These are phyloP conservation scores for Seiridium unicorne DNA, from an alignment of 2,329 filamentous ascomycete species.

Conservation along the genomic window DNA sequence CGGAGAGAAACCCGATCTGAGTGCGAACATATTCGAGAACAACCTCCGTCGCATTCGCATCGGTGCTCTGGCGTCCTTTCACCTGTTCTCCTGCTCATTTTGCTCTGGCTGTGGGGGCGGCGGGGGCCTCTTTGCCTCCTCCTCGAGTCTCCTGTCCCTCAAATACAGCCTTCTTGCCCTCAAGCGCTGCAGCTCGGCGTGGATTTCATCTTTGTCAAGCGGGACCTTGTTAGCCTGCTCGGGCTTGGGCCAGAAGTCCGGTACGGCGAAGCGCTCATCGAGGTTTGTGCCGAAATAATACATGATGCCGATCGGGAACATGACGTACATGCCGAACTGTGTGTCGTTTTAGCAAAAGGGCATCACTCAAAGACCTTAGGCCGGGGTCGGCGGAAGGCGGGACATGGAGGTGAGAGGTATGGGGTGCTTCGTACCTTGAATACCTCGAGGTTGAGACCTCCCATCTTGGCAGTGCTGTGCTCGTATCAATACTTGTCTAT, in stretches of 20 bases:
- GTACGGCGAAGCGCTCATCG: conserved; percentile 83
- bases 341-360: not conserved
- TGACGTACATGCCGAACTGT: conserved; percentile 96
- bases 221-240: conserved; percentile 76
- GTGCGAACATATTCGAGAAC: no score
- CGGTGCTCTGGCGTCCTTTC: not conserved
- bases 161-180: conserved; percentile 67
- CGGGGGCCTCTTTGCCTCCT: conserved; percentile 29
- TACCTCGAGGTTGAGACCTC: conserved; percentile 86
- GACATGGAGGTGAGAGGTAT: conserved; percentile 1
- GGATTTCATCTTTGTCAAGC: conserved; percentile 77
- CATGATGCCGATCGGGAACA: conserved; percentile 99
- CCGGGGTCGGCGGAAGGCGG: not conserved
- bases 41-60: no score
- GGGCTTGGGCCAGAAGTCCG: conserved; percentile 89
- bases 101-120: conserved; percentile 12
- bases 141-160: conserved; percentile 61
- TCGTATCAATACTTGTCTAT: not conserved
- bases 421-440: conserved; percentile 67
- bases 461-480: conserved; percentile 48
- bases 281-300: conserved; percentile 99
- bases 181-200: conserved; percentile 74
- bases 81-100: not conserved
- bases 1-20: no score
- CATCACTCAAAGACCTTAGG: not conserved